Conservation (phyloP, 2,329 filamentous ascomycete genomes). For the Fonsecaea nubica region DNA sequence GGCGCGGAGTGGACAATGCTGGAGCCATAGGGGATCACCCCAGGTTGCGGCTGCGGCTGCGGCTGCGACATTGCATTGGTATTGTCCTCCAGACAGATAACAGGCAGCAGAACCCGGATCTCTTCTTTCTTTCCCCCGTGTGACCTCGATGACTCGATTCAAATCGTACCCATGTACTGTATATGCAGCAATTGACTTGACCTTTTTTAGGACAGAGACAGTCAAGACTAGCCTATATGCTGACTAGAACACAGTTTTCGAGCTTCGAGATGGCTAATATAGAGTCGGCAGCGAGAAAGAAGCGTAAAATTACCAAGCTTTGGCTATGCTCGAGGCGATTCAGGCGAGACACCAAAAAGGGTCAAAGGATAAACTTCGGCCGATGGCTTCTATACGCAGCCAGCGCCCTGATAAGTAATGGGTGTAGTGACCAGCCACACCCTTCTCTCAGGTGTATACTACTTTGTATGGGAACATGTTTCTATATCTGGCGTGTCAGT, state of each 20-base stretch:
- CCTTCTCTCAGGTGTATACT: too few species aligned
- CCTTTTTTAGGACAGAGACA: too few species aligned
- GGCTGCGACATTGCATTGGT: neutral
- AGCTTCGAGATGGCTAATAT: too few species aligned
- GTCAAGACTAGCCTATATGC: too few species aligned
- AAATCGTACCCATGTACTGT: neutral
- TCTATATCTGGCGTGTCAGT: too few species aligned
- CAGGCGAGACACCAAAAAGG: neutral
- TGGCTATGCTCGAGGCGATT: neutral
- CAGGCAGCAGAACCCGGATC: neutral
- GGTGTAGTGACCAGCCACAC: too few species aligned
- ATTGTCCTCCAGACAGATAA: neutral
- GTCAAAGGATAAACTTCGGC: neutral
- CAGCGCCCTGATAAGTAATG: too few species aligned
- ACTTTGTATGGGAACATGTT: too few species aligned
- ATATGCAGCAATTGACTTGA: too few species aligned
- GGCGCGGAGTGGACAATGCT: constrained; percentile 27
- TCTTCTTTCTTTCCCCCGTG: neutral
- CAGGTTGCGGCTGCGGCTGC: constrained; percentile 1
- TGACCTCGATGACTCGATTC: neutral
- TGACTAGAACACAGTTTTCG: too few species aligned
- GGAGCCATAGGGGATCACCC: constrained; percentile 20
- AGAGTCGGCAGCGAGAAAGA: neutral
- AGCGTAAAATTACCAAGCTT: neutral
- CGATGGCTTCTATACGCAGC: neutral